phyloP scores from a whole-genome alignment of 176 grass and related monocot species.

The Aegilops longissima region DNA sequence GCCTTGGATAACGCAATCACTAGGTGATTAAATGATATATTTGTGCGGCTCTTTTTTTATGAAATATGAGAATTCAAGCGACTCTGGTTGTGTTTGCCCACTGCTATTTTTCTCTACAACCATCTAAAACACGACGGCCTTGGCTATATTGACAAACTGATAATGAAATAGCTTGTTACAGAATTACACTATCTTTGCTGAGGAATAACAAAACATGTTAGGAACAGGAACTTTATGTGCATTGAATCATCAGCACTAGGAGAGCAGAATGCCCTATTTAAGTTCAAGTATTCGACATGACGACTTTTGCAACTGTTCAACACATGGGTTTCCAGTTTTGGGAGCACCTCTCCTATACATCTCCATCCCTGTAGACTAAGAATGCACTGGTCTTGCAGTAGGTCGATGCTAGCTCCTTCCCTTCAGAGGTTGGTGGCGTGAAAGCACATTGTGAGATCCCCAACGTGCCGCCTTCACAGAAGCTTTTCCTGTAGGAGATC shows the following conservation, averaged over 20 bases:
- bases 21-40: not conserved
- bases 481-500: constrained; percentile 55
- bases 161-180: not conserved
- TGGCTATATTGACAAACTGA: not conserved
- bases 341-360: constrained; percentile 20
- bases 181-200: not conserved
- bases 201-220: not conserved
- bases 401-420: constrained; percentile 59
- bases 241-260: not conserved
- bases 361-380: constrained; percentile 63
- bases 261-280: not conserved
- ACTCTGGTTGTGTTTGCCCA: not conserved
- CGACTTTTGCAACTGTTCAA: constrained; percentile 6
- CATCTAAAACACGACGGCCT: not conserved
- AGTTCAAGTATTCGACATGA: not conserved
- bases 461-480: constrained; percentile 27
- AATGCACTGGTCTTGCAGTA: constrained; percentile 67
- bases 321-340: not conserved
- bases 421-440: constrained; percentile 65
- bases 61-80: not conserved
- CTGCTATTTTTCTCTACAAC: not conserved
- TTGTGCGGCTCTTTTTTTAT: not conserved
- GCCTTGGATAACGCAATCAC: not conserved
- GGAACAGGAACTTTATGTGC: not conserved
- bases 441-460: constrained; percentile 68